phyloP scores from a whole-genome alignment of 768 basidiomycete genomes.

The Pleurotus sapidus region DNA sequence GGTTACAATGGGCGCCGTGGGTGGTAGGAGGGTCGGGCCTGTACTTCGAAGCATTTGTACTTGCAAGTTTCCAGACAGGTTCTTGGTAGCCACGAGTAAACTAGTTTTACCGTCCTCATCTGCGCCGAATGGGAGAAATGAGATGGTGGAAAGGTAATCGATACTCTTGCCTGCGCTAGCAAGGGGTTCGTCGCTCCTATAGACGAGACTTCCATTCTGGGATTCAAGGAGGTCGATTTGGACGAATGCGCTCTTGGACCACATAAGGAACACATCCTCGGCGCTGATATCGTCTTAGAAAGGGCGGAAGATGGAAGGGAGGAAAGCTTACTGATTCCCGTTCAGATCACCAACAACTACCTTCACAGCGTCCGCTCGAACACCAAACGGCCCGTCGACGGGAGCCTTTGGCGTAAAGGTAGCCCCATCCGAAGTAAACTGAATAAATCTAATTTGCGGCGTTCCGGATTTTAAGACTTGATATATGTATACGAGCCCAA shows the following conservation, averaged over 20 bases:
- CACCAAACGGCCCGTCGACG: not conserved
- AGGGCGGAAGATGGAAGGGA: not conserved
- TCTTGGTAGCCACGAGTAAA: not conserved
- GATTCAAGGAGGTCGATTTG: conserved; percentile 6
- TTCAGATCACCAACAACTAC: conserved; percentile 2
- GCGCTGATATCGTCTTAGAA: not conserved
- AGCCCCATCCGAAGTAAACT: not conserved
- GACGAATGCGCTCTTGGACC: not conserved
- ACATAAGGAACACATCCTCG: conserved; percentile 8
- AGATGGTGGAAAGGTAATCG: not conserved
- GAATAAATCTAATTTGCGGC: conserved; percentile 2
- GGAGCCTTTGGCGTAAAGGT: not conserved
- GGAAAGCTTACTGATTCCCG: not conserved
- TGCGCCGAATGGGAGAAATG: conserved; percentile 1
- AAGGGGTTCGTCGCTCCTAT: not conserved
- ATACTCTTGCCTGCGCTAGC: not conserved
- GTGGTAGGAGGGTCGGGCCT: not conserved
- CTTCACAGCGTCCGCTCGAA: not conserved
- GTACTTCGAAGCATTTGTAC: conserved; percentile 5
- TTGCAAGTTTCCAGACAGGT: conserved; percentile 6
- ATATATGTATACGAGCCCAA: conserved; percentile 6
- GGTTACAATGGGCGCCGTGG: not conserved
- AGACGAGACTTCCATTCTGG: not conserved
- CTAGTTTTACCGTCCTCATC: conserved; percentile 5
- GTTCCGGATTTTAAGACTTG: conserved; percentile 1